Percentiles rank a stretch among this genome's conserved stretches.
These are phyloP conservation scores for Nannizzia gypsea DNA, from an alignment of 2,329 filamentous ascomycete genomes.

Conservation along the genomic window DNA sequence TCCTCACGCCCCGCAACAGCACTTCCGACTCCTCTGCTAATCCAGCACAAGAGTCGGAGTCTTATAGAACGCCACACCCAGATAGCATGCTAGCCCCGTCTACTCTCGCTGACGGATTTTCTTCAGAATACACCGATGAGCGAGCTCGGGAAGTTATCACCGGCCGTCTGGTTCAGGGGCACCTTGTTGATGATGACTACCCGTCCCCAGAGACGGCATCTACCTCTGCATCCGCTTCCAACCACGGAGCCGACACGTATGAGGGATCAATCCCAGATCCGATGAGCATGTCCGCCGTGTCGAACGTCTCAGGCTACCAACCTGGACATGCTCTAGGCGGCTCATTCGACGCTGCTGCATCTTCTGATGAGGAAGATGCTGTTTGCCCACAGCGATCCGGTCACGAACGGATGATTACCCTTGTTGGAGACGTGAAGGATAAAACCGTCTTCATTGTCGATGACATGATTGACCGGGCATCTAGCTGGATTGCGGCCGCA, in stretches of 20 bases:
- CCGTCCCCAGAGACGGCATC: constrained; percentile 55
- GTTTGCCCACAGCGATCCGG: constrained; percentile 49
- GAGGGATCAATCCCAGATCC: constrained; percentile 54
- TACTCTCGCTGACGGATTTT: constrained; percentile 2
- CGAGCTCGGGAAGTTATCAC: constrained; percentile 82
- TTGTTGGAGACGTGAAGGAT: constrained; percentile 88
- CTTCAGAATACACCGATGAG: constrained; percentile 58
- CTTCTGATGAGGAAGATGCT: constrained; percentile 79
- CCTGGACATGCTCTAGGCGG: constrained; percentile 66
- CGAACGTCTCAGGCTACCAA: constrained; percentile 62
- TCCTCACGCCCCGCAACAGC: constrained; percentile 2
- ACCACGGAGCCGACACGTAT: constrained; percentile 39
- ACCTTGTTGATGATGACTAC: constrained; percentile 89
- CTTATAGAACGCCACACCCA: background rate
- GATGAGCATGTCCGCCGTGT: constrained; percentile 74
- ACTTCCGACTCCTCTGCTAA: constrained; percentile 2
- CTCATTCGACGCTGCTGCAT: constrained; percentile 70
- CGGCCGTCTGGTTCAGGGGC: constrained; percentile 80
- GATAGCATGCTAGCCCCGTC: background rate
- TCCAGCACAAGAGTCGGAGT: background rate
- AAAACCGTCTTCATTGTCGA: constrained; percentile 89
- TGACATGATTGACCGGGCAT: constrained; percentile 97
- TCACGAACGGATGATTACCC: constrained; percentile 86
- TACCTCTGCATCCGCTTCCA: constrained; percentile 51
- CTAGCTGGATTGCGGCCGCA: constrained; percentile 92